Evolutionary conservation across 805 yeast species (phyloP), one percentile per base, ranked within the genome.

Genomic region (Torulaspora gathmanii): DNA sequence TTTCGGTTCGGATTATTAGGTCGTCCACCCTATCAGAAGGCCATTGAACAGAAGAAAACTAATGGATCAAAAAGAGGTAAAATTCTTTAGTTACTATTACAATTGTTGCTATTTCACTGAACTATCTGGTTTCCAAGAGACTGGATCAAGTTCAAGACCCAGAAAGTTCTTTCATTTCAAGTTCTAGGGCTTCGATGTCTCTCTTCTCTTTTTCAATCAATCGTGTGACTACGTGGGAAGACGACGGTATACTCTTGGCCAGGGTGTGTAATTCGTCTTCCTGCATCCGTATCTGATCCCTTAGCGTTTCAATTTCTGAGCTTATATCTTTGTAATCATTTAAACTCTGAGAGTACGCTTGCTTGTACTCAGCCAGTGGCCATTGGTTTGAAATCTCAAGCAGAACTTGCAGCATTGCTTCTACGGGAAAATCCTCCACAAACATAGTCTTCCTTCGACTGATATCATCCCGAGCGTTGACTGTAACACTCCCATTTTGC

Each of bases 291-390:
- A 53, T 41, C 43, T 61, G 55, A 19, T 46, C 50, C 20, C 46
- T 42, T 3, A 67, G 60, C n/a, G 59, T 56, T 39, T 67, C 67
- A 33, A 71, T 56, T 27, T 63, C 59, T 1, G 68, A 52, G 17
- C 74, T 60, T 45, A 76, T 67, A 27, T 62, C 61, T 44, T 68
- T 63, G 54, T 77, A 83, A 17, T 67, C 65, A 23, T 70, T 72
- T 8, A 74, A 63, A 5, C 70, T 62, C 4, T 63, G 63, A 45
- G 75, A 77, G 37, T 74, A 68, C n/a, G 67, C 61, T 26, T 64
- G 52, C 4, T 76, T 66, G 33, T 75, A 76, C 7, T 65, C 63
- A 2, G 60, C 56, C 7, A 78, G 50, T 2, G 69, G 65, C 66
- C 68, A 62, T 26, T 60, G 36, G 37, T 47, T 26, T 44, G 62